Evolutionary conservation across 768 basidiomycete species (phyloP).

Genomic region (Paxillus ammoniavirescens): DNA sequence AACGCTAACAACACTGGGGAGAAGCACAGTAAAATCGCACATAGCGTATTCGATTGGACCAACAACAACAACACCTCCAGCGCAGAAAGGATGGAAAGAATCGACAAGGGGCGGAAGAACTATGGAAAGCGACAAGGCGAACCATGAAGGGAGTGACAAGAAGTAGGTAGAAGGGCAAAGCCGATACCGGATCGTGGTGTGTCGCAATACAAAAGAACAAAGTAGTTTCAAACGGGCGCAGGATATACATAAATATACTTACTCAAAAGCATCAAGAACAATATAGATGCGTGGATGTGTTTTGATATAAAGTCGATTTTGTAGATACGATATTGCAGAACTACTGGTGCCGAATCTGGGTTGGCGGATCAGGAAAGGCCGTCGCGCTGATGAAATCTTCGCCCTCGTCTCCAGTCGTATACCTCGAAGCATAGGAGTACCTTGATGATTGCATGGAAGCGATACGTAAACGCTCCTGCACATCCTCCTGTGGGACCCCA

Average conservation of each 20-base stretch:
- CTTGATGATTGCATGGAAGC: conserved; percentile 58
- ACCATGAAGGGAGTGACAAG: conserved; percentile 18
- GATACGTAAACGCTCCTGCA: conserved; percentile 50
- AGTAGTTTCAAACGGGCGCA: conserved; percentile 5
- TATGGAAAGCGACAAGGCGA: background rate
- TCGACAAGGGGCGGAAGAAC: background rate
- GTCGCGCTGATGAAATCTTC: conserved; percentile 27
- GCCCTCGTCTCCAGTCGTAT: conserved; percentile 18
- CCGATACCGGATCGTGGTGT: conserved; percentile 16
- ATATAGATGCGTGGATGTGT: conserved; percentile 6
- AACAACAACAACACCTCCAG: background rate
- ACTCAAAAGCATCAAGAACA: conserved; percentile 13
- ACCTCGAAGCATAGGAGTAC: conserved; percentile 29
- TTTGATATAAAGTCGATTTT: conserved; percentile 1
- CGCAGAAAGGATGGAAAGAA: background rate
- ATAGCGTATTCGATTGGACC: background rate
- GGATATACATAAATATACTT: conserved; percentile 12
- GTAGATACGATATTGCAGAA: background rate
- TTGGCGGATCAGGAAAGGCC: conserved; percentile 32
- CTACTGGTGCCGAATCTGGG: conserved; percentile 11
- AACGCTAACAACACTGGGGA: background rate
- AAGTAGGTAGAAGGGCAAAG: conserved; percentile 1
- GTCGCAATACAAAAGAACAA: conserved; percentile 6
- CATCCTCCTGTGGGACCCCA: conserved; percentile 45
- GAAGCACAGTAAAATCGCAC: background rate